Base-by-base conservation (phyloP, 2,329 filamentous ascomycete species). In the Colletotrichum orchidophilum region DNA sequence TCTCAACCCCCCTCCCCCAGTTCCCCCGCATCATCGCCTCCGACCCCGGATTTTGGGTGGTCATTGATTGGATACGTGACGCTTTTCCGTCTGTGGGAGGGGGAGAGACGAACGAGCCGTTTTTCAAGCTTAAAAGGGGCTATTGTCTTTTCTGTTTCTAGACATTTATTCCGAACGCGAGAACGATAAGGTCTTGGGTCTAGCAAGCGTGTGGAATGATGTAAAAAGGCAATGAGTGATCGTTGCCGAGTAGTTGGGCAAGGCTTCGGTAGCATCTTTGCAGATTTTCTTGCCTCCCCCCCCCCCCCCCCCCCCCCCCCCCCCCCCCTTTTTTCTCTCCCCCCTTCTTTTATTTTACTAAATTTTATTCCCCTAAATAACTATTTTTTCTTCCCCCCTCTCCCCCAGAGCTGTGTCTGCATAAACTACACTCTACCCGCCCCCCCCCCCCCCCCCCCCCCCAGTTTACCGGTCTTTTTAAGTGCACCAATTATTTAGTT, bases 21-120 rank as follows among this genome's bases (percentile, higher is more conserved):
- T 12, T 62, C 49, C 67, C 67, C 63, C 67, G 67, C 67, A 70
- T 39, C 24, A 57, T 66, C 50, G 35, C 49, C 46, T 50, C 54
- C 21, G 12, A 67, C 63, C 57, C 68, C 68, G 64, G 63, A 63
- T 71, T 71, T 26, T 24, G 58, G 39, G n/a, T 11, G 27, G 15
- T 18, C 49, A 33, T 59, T 39, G 27, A 27, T 27, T 49, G 29
- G 64, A 53, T 33, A 61, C 55, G 53, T 69, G 53, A 15, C 21
- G 24, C 50, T 66, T 70, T 70, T 67, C 68, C 63, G 68, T 63
- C 12, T 31, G 24, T 39, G 21, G 18, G 49, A 21, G 4, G 18
- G 29, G 33, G 15, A 42, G 26, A 15, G 33, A 27, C 31, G 24
- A 31, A 26, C 31, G 7, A 27, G 53, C 12, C 12, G 15, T n/a